Percentiles rank a stretch among this genome's conserved stretches.
phyloP scores from a whole-genome alignment of 129 eudicot species.

The Tagetes patula region DNA sequence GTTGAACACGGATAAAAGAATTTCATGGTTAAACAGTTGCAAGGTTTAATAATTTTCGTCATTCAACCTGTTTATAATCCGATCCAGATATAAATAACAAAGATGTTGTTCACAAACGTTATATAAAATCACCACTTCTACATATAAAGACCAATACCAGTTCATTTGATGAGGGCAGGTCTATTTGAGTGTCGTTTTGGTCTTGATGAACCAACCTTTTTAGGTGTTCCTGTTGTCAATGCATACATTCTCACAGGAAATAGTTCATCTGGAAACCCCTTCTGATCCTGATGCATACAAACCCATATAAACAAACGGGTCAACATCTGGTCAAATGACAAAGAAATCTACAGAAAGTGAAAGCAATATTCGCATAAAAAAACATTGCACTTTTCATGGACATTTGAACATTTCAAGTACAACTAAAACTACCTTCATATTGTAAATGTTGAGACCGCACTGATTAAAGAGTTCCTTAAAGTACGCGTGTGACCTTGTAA shows the following conservation, averaged over 20 bases:
- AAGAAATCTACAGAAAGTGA: not conserved
- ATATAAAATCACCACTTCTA: constrained; percentile 14
- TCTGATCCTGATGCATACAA: constrained; percentile 59
- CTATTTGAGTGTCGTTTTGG: constrained; percentile 53
- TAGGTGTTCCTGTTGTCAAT: constrained; percentile 58
- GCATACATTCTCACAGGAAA: constrained; percentile 96
- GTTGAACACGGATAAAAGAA: too few species aligned
- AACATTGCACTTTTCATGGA: not conserved
- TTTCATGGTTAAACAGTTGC: not conserved
- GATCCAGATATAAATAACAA: not conserved
- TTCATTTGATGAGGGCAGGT: constrained; percentile 65
- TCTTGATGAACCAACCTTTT: constrained; percentile 44
- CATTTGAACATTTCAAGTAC: constrained; percentile 6
- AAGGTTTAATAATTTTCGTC: not conserved
- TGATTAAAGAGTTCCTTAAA: constrained; percentile 82
- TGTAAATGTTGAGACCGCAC: constrained; percentile 69
- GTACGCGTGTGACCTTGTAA: constrained; percentile 86
- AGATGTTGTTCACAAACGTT: not conserved
- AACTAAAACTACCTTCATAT: constrained; percentile 49
- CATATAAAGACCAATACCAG: constrained; percentile 1
- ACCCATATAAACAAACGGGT: not conserved
- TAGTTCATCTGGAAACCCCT: constrained; percentile 75
- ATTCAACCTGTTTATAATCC: not conserved
- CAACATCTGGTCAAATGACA: not conserved
- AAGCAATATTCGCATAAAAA: not conserved